These are phyloP conservation scores for Cronartium ribicola DNA, from an alignment of 1,284 basidiomycete genomes.

Conservation along the genomic window DNA sequence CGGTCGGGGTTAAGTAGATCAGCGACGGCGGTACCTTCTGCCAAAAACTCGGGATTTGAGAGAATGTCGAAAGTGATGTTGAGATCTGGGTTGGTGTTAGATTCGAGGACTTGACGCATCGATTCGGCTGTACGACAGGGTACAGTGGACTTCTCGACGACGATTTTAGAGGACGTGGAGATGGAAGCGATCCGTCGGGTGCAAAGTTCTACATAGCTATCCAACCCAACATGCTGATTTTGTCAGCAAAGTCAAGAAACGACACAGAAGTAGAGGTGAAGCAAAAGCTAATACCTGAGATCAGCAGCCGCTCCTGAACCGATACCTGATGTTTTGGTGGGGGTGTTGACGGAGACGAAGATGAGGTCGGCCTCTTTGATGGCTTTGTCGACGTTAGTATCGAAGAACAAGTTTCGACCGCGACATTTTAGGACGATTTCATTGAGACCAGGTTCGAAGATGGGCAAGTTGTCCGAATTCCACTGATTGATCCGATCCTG, in stretches of 20 bases:
- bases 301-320: slow-evolving; percentile 97
- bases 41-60: slow-evolving; percentile 98
- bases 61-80: slow-evolving; percentile 81
- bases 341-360: slow-evolving; percentile 76
- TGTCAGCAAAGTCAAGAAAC: too few relatives aligned
- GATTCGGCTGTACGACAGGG: slow-evolving; percentile 97
- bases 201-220: slow-evolving; percentile 88
- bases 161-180: slow-evolving; percentile 87
- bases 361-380: slow-evolving; percentile 82
- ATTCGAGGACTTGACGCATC: slow-evolving; percentile 97
- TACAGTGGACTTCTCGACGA: slow-evolving; percentile 98
- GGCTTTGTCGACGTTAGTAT: slow-evolving; percentile 85
- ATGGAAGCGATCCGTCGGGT: slow-evolving; percentile 92
- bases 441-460: slow-evolving; percentile 96
- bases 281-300: slow-evolving; percentile 69
- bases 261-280: too few relatives aligned
- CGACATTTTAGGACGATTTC: slow-evolving; percentile 83
- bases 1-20: slow-evolving; percentile 88
- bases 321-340: slow-evolving; percentile 95
- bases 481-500: slow-evolving; percentile 89
- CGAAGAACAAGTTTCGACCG: slow-evolving; percentile 94
- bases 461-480: slow-evolving; percentile 69
- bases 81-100: slow-evolving; percentile 86
- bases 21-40: slow-evolving; percentile 89
- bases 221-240: not conserved